These are phyloP conservation scores for Cenchrus purpureus DNA, from an alignment of 176 grass and related monocot species.

Conservation along the genomic window DNA sequence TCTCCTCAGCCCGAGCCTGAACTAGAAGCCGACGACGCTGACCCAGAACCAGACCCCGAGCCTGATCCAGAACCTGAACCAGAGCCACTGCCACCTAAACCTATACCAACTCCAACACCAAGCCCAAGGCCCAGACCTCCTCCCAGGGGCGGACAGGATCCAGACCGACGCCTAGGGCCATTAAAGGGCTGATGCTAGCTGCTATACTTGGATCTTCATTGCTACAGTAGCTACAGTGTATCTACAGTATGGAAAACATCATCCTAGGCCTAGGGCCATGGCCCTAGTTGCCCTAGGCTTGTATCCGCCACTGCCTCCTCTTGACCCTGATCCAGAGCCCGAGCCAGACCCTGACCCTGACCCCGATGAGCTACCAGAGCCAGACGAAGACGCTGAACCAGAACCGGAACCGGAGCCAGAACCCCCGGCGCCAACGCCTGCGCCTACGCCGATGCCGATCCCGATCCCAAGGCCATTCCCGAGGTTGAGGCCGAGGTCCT, in stretches of 20 bases:
- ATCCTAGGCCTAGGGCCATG: neutral
- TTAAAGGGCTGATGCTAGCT: no score
- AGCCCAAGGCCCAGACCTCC: constrained; percentile 52
- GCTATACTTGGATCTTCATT: no score
- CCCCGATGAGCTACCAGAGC: neutral
- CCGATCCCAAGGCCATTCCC: constrained; percentile 54
- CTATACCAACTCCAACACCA: constrained; percentile 53
- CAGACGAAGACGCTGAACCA: constrained; percentile 20
- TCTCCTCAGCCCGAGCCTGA: constrained; percentile 19
- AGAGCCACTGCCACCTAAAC: constrained; percentile 32
- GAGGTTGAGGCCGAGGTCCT: constrained; percentile 66
- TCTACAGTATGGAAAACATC: no score
- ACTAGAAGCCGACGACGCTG: constrained; percentile 27
- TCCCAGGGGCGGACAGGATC: no score
- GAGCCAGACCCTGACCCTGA: constrained; percentile 45
- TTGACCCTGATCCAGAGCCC: constrained; percentile 6
- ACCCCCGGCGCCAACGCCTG: constrained; percentile 38
- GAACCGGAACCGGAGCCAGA: constrained; percentile 17
- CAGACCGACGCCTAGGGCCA: no score
- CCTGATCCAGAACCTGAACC: constrained; percentile 19
- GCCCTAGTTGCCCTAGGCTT: no score
- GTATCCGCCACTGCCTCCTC: neutral
- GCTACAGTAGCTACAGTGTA: no score
- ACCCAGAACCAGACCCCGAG: constrained; percentile 4
- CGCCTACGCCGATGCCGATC: constrained; percentile 51